A percentile compares a stretch with the other conserved stretches of the same genome.
phyloP scores from a whole-genome alignment of 2,329 filamentous ascomycete genomes.

The Colletotrichum truncatum region DNA sequence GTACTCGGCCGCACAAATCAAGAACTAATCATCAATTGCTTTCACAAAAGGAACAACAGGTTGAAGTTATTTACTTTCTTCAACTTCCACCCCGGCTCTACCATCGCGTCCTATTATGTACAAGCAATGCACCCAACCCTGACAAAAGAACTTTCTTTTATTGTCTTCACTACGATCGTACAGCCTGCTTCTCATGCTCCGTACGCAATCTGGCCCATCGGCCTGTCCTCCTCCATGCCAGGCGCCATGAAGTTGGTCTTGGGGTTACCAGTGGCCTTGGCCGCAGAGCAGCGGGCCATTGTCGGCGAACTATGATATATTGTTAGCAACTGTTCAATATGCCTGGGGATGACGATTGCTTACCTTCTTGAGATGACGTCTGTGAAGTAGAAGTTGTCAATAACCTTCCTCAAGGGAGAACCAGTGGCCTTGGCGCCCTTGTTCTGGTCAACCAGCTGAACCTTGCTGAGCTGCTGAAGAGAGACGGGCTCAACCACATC shows the following conservation, averaged over 20 bases:
- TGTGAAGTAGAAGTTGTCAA: conserved; percentile 98
- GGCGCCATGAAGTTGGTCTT: conserved; percentile 83
- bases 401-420: conserved; percentile 81
- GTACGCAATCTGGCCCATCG: conserved; percentile 69
- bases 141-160: conserved; percentile 45
- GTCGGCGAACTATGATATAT: conserved; percentile 82
- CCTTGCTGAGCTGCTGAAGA: conserved; percentile 81
- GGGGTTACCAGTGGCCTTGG: conserved; percentile 84
- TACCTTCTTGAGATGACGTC: conserved; percentile 96
- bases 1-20: no score
- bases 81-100: conserved; percentile 25
- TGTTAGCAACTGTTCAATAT: conserved; percentile 12
- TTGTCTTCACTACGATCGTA: conserved; percentile 43
- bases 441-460: conserved; percentile 96
- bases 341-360: conserved; percentile 41
- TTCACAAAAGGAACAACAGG: conserved; percentile 12
- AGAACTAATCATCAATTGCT: not conserved
- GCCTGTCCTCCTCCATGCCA: conserved; percentile 71
- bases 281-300: conserved; percentile 96
- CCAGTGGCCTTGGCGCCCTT: conserved; percentile 81
- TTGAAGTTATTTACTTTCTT: conserved; percentile 33
- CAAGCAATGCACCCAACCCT: conserved; percentile 41
- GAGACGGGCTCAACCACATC: conserved; percentile 88
- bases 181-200: conserved; percentile 54
- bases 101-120: conserved; percentile 47